A percentile compares a stretch with the other conserved stretches of the same genome.
Evolutionary conservation across 73 alveolate genomes (phyloP).

Genomic region (Paramecium biaurelia): DNA sequence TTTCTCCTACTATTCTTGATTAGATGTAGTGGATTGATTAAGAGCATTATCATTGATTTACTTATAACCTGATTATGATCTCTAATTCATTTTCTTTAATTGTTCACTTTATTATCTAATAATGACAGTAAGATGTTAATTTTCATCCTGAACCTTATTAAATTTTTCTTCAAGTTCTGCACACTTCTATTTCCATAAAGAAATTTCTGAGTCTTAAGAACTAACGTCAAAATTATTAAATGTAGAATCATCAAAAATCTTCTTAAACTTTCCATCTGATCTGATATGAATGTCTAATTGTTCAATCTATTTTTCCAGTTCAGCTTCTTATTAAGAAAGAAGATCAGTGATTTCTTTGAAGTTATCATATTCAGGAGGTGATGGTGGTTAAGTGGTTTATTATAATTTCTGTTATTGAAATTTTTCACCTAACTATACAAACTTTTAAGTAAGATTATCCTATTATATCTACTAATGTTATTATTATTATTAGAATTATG

Average conservation of each 20-base stretch:
- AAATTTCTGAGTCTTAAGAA: background rate
- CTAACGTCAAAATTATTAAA: background rate
- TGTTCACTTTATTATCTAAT: constrained; percentile 19
- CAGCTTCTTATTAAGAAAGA: constrained; percentile 19
- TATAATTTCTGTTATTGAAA: background rate
- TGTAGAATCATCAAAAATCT: background rate
- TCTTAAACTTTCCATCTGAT: background rate
- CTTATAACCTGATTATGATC: background rate
- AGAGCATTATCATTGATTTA: background rate
- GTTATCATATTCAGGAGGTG: background rate
- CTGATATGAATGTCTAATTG: background rate
- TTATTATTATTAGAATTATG: background rate
- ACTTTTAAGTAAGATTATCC: background rate
- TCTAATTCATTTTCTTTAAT: background rate
- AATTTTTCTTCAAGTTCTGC: background rate
- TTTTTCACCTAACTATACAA: background rate
- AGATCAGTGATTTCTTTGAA: constrained; percentile 4
- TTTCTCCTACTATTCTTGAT: background rate
- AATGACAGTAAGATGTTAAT: background rate
- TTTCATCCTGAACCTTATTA: background rate
- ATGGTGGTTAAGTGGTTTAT: background rate
- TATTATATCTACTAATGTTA: background rate
- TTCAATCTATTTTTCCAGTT: background rate
- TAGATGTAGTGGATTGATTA: background rate
- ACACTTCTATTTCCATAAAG: background rate